Evolutionary conservation across 2,329 filamentous ascomycete species (phyloP), one percentile per base, ranked within the genome.

Genomic region (Pyrenochaeta sp.): DNA sequence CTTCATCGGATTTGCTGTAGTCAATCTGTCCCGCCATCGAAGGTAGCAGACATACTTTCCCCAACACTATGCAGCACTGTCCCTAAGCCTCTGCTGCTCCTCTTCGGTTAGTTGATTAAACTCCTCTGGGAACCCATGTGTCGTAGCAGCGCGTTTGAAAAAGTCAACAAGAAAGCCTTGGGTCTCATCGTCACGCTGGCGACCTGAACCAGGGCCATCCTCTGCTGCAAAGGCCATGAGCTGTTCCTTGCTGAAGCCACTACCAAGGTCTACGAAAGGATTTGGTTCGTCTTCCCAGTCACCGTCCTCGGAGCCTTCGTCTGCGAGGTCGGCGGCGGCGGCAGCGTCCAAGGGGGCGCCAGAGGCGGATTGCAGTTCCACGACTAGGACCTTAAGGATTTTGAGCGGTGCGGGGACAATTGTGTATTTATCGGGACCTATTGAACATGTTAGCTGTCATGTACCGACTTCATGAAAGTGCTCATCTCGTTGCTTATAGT

Each of bases 331-430:
- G 0, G 85, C 84, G 0, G 87, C 88, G 0, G 86, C 85, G 1
- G 79, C 80, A 2, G 82, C 78, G 36, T 86, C 85, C 81, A 45
- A 87, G 79, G 54, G 60, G n/a, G 79, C 77, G 20, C 91, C 91
- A 4, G 90, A 88, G 1, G 92, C 91, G 0, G 91, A 92, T 5
- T 90, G 82, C 2, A 99, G 85, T 78, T 99, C 95, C 71, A 97
- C 92, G 41, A 98, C 89, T 7, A 99, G 85, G 3, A 98, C 89
- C 81, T 99, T 99, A 77, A 98, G 80, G 56, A 99, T 97, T 80
- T 99, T 99, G 70, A 99, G 84, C 1, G 91, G 88, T 0, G 93
- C 93, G 0, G 93, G 87, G 53, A 99, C 87, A 55, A 90, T 86
- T 5, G 92, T 97, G 79, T 89, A 98, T 73, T 90, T 88, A 72